A percentile compares a stretch with the other conserved stretches of the same genome.
phyloP scores from a whole-genome alignment of 2,329 filamentous ascomycete species.

The Stachybotrys chlorohalonatus region DNA sequence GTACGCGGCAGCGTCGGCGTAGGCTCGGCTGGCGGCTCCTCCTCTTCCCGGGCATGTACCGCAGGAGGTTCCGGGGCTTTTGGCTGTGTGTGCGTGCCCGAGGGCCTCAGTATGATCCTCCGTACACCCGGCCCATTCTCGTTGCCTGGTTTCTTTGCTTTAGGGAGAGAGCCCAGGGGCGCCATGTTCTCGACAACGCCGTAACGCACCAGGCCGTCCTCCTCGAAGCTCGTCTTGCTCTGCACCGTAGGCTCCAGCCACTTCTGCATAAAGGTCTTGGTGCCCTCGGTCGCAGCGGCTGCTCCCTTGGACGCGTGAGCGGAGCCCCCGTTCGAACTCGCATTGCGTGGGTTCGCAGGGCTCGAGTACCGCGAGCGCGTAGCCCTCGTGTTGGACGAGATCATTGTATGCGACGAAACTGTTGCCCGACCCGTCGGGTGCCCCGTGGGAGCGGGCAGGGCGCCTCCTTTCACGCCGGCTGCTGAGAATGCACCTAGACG shows the following conservation, averaged over 20 bases:
- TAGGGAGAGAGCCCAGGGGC: constrained; percentile 66
- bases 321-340: constrained; percentile 16
- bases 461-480: constrained; percentile 20
- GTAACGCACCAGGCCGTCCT: constrained; percentile 62
- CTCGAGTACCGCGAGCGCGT: constrained; percentile 50
- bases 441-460: constrained; percentile 8
- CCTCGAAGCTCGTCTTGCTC: constrained; percentile 65
- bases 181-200: constrained; percentile 80
- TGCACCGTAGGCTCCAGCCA: constrained; percentile 53
- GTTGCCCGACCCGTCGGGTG: background rate
- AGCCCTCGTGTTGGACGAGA: constrained; percentile 36
- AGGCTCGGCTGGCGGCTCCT: background rate
- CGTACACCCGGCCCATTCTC: constrained; percentile 21
- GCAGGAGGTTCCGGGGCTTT: constrained; percentile 13
- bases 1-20: background rate
- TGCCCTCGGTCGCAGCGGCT: constrained; percentile 23
- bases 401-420: constrained; percentile 15
- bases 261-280: constrained; percentile 41
- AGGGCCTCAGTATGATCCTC: constrained; percentile 38
- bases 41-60: constrained; percentile 6
- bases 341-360: constrained; percentile 29
- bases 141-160: constrained; percentile 31
- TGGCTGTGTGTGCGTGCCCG: constrained; percentile 16
- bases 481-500: background rate
- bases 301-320: constrained; percentile 27